Percentiles rank a stretch among this genome's conserved stretches.
These are phyloP conservation scores for Chalciporus sp. DNA, from an alignment of 1,284 basidiomycete genomes.

Conservation along the genomic window DNA sequence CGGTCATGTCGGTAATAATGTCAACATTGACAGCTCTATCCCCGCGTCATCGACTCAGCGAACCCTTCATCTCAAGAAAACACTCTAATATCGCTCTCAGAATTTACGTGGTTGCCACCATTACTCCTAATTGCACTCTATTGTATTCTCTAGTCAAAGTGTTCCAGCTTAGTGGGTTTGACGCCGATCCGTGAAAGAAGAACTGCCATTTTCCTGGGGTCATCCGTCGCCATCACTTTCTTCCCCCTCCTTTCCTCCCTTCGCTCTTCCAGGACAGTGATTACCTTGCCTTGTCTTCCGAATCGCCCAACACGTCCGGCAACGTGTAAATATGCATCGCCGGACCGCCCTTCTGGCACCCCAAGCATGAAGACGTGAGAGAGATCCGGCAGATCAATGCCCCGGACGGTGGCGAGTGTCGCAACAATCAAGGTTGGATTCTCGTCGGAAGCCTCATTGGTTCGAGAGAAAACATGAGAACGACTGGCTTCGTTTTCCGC, in stretches of 20 bases:
- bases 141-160: conserved; percentile 45
- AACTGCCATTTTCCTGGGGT: conserved; percentile 45
- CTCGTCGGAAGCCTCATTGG: conserved; percentile 38
- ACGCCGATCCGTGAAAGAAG: conserved; percentile 52
- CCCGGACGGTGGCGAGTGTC: conserved; percentile 67
- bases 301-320: conserved; percentile 79
- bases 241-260: conserved; percentile 31
- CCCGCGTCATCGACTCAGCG: background rate
- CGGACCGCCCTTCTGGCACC: conserved; percentile 50
- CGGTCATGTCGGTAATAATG: background rate
- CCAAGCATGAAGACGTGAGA: conserved; percentile 76
- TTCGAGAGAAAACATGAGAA: conserved; percentile 42
- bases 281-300: conserved; percentile 61
- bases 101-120: background rate
- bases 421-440: conserved; percentile 67
- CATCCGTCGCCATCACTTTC: conserved; percentile 36
- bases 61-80: background rate
- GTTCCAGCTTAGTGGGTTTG: conserved; percentile 37
- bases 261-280: conserved; percentile 54
- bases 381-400: conserved; percentile 69
- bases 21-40: background rate
- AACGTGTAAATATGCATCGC: conserved; percentile 68
- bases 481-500: conserved; percentile 45
- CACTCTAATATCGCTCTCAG: background rate
- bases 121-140: background rate